phyloP scores from a whole-genome alignment of 331 rosid genomes.

The Acacia concinna region DNA sequence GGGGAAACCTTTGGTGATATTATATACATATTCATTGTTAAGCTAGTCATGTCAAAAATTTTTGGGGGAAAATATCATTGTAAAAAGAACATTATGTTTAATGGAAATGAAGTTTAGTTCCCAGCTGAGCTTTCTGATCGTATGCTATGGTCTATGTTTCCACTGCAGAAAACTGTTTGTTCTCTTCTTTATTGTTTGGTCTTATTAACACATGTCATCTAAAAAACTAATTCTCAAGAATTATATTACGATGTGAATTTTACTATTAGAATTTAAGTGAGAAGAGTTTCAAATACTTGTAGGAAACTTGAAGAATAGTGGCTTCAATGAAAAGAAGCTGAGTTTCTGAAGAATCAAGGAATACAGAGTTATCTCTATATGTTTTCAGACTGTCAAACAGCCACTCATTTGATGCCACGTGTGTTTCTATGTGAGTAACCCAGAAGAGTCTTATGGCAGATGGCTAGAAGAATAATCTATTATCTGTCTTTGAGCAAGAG shows the following conservation, averaged over 20 bases:
- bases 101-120: not conserved
- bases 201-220: not conserved
- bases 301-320: not conserved
- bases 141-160: not conserved
- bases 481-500: not conserved
- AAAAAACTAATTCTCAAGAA: not conserved
- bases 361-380: too few relatives aligned
- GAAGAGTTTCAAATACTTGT: not conserved
- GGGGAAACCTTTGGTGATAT: not conserved
- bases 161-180: not conserved
- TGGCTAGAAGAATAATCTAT: not conserved
- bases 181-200: not conserved
- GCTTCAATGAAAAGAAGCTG: not conserved
- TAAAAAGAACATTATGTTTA: not conserved
- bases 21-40: not conserved
- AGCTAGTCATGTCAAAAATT: not conserved
- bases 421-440: too few relatives aligned
- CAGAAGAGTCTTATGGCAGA: too few relatives aligned
- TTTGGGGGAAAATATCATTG: not conserved
- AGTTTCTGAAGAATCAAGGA: too few relatives aligned
- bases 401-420: too few relatives aligned
- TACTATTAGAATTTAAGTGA: not conserved
- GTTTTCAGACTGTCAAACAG: too few relatives aligned
- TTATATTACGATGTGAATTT: not conserved
- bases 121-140: not conserved